Conservation (phyloP, 2,329 filamentous ascomycete genomes). For the Fusarium subglutinans region DNA sequence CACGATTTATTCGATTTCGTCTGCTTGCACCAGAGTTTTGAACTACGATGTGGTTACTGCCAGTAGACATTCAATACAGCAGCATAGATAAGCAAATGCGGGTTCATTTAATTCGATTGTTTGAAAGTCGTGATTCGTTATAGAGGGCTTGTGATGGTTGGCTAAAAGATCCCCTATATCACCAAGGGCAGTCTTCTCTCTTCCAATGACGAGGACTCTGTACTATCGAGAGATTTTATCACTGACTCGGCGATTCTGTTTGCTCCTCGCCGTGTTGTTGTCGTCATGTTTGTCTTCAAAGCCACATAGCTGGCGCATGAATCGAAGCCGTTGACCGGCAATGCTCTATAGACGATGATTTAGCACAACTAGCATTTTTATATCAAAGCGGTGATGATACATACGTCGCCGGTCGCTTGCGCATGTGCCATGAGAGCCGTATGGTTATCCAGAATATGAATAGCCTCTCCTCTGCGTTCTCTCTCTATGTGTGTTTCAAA, state of each 20-base stretch:
- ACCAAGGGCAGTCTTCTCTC: background rate
- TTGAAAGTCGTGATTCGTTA: background rate
- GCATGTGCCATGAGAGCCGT: slow-evolving; percentile 69
- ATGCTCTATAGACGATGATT: slow-evolving; percentile 57
- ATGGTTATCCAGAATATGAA: slow-evolving; percentile 64
- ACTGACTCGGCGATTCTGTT: slow-evolving; percentile 25
- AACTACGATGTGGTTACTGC: background rate
- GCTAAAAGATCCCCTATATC: background rate
- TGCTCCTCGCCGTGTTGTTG: background rate
- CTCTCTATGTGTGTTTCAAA: slow-evolving; percentile 54
- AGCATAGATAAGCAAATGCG: background rate
- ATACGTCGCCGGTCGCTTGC: slow-evolving; percentile 62
- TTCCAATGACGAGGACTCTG: background rate
- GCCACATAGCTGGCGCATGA: slow-evolving; percentile 65
- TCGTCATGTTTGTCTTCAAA: slow-evolving; percentile 47
- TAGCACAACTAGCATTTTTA: background rate
- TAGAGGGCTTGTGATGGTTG: background rate
- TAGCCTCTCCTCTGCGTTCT: slow-evolving; percentile 60
- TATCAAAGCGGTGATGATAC: slow-evolving; percentile 31
- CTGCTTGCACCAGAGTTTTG: background rate
- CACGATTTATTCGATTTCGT: background rate
- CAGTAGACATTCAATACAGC: background rate
- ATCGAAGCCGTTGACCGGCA: slow-evolving; percentile 64
- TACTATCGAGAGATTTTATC: slow-evolving; percentile 28
- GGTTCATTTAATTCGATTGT: background rate